These are phyloP conservation scores for Aspergillus aculeatinus DNA, from an alignment of 2,329 filamentous ascomycete genomes.

Conservation along the genomic window DNA sequence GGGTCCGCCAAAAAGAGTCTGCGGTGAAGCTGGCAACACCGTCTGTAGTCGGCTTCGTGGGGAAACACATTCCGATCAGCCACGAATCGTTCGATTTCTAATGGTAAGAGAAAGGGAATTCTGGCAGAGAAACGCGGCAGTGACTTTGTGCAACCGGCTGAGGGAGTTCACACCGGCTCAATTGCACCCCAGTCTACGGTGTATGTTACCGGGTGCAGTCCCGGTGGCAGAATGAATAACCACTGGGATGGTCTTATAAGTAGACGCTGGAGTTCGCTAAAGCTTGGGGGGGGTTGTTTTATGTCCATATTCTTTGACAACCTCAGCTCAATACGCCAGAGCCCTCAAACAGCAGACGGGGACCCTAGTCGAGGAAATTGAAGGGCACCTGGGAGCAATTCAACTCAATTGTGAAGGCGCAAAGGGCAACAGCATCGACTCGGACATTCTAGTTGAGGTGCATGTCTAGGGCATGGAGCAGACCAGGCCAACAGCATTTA, in stretches of 20 bases:
- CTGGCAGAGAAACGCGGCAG: slow-evolving; percentile 3
- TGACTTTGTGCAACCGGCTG: not conserved
- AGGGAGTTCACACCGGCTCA: not conserved
- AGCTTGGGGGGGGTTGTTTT: not conserved
- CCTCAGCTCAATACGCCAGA: not conserved
- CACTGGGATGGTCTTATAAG: not conserved
- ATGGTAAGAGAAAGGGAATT: not conserved
- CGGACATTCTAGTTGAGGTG: not conserved
- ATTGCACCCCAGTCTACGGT: not conserved
- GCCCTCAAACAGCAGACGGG: not conserved
- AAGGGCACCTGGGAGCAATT: too few species aligned
- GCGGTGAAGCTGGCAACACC: slow-evolving; percentile 30
- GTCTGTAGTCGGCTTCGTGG: slow-evolving; percentile 10
- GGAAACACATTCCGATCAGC: slow-evolving; percentile 14
- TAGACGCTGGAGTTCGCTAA: not conserved
- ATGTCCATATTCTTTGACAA: not conserved
- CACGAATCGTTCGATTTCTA: slow-evolving; percentile 10
- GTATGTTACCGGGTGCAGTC: not conserved
- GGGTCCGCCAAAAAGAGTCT: slow-evolving; percentile 32
- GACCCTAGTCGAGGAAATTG: too few species aligned
- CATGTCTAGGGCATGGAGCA: not conserved
- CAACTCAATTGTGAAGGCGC: too few species aligned
- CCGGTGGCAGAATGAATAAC: not conserved
- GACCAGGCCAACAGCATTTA: not conserved
- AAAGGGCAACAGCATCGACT: not conserved